These are phyloP conservation scores for Globisporangium recalcitrans DNA, from an alignment of 352 stramenopile species.

Conservation along the genomic window DNA sequence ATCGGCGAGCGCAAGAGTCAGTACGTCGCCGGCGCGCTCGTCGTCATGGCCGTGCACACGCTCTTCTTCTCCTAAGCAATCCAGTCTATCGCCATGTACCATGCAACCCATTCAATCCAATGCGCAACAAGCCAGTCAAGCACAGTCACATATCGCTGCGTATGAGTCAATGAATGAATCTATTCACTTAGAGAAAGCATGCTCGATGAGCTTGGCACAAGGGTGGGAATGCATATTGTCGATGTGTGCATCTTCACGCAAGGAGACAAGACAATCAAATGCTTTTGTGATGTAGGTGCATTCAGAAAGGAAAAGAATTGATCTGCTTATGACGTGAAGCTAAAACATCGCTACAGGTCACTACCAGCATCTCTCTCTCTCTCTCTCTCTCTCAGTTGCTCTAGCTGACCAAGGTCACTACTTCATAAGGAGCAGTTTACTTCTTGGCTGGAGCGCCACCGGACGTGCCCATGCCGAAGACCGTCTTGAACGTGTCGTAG, in stretches of 20 bases:
- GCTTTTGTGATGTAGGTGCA: constrained; percentile 8
- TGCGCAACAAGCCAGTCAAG: not conserved
- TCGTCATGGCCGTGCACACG: constrained; percentile 89
- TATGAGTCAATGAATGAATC: not conserved
- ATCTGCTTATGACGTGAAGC: not conserved
- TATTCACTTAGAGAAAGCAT: not conserved
- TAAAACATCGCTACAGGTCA: not conserved
- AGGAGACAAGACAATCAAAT: not conserved
- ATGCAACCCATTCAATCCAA: constrained; percentile 3
- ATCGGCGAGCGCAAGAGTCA: constrained; percentile 91
- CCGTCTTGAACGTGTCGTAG: constrained; percentile 94
- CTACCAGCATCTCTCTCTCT: not conserved
- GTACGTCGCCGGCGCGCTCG: constrained; percentile 76
- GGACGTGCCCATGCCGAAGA: constrained; percentile 89
- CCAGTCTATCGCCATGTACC: constrained; percentile 4
- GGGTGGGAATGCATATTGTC: not conserved
- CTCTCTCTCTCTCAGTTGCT: not conserved
- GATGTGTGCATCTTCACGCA: too few species aligned
- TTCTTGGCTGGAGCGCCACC: constrained; percentile 77
- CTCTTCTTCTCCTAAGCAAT: constrained; percentile 79
- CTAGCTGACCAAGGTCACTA: constrained; percentile 6
- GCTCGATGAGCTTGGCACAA: not conserved
- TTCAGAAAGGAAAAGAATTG: not conserved
- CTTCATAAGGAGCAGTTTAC: constrained; percentile 19
- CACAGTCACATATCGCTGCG: not conserved